Evolutionary conservation across 106 monocot species (phyloP), one percentile per base, ranked within the genome.

Genomic region (Dendrobium catenatum): DNA sequence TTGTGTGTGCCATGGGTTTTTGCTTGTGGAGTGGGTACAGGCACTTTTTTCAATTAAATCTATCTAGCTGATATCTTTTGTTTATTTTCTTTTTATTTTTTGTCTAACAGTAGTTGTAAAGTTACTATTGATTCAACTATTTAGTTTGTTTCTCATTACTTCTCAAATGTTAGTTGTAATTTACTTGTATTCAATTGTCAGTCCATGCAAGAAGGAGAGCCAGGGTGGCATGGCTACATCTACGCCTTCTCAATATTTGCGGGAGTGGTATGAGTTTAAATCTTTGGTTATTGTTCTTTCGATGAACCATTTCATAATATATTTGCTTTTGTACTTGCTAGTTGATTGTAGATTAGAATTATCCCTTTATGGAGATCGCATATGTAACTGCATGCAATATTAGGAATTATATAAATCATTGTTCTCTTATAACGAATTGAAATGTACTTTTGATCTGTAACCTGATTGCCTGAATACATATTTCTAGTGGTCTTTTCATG

Each of bases 151-250:
- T 44, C 41, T 19, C 40, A 43, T 20, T 19, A 42, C 16, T 72
- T 74, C 43, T 74, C 4, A 48, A 48, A 26, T 49, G 49, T 47
- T 48, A 11, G 3, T 76, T 76, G 26, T 70, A 56, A 80, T 17
- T 29, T 68, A 27, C 49, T 86, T 13, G 13, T 79, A 26, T 24
- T 80, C 2, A 46, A 24, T 67, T 81, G 10, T 89, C 83, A 99
- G 98, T 91, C 95, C 80, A 99, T 99, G 98, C 98, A 99, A 95
- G 78, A 89, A 82, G 93, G 88, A 10, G 89, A 95, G 82, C 98
- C 98, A 84, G 85, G 89, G 27, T 99, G 98, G 98, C 87, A 79
- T 77, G 98, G 98, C 46, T 95, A 99, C 82, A 83, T 99, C 22
- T 99, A 95, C 85, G 91, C 98, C 24, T 95, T 99, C 83, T 87